Percentiles rank a stretch among this genome's conserved stretches.
Conservation (phyloP, 2,329 filamentous ascomycete species). For the Plenodomus tracheiphilus region DNA sequence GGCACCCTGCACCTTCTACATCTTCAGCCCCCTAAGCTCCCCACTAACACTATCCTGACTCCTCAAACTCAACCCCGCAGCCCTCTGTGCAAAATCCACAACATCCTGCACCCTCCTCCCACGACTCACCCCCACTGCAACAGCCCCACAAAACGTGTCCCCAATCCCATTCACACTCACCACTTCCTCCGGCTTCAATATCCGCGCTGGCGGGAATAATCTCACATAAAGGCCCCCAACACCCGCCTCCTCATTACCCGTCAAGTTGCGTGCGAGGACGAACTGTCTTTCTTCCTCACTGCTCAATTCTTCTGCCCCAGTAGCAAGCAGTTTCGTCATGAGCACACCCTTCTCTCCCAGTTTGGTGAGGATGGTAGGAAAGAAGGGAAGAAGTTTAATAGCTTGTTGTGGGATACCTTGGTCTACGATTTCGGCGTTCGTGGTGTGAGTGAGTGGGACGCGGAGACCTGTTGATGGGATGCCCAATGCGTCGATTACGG, state of each 20-base stretch:
- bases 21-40: constrained; percentile 48
- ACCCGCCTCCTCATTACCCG: constrained; percentile 58
- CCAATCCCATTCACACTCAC: constrained; percentile 93
- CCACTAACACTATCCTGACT: constrained; percentile 73
- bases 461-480: constrained; percentile 71
- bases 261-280: constrained; percentile 65
- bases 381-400: constrained; percentile 83
- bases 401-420: constrained; percentile 80
- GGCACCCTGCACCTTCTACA: too few relatives aligned
- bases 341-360: constrained; percentile 76
- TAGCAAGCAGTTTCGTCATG: constrained; percentile 69
- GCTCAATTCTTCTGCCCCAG: constrained; percentile 68
- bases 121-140: constrained; percentile 74
- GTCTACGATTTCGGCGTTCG: constrained; percentile 69
- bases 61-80: constrained; percentile 76
- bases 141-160: constrained; percentile 85
- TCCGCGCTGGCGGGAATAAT: constrained; percentile 66
- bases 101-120: constrained; percentile 62
- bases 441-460: constrained; percentile 71
- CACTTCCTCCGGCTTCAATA: constrained; percentile 64
- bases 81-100: constrained; percentile 79
- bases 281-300: constrained; percentile 67
- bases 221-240: constrained; percentile 81
- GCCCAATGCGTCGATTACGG: constrained; percentile 75
- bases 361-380: constrained; percentile 84